Percentiles rank a stretch among this genome's conserved stretches.
phyloP scores from a whole-genome alignment of 495 filamentous ascomycete species.

The Podospora pseudoanserina region DNA sequence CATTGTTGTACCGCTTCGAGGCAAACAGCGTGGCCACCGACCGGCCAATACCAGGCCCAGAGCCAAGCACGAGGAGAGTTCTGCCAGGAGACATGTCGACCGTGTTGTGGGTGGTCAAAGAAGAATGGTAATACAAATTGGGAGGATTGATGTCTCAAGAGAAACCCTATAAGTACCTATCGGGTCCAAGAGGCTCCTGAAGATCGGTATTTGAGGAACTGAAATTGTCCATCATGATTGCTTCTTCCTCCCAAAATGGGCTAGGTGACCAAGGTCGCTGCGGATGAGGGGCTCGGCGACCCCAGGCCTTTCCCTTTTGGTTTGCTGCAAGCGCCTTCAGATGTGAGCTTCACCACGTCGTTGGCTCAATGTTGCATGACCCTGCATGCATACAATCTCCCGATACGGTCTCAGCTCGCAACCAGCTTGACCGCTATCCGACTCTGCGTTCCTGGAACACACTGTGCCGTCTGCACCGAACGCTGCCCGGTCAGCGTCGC shows the following conservation, averaged over 20 bases:
- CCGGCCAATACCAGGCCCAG: conserved; percentile 42
- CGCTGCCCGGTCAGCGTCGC: background rate
- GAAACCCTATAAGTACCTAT: background rate
- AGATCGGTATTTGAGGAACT: background rate
- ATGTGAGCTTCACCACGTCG: background rate
- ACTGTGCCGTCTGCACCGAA: background rate
- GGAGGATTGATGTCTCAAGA: background rate
- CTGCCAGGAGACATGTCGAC: background rate
- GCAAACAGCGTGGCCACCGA: conserved; percentile 37
- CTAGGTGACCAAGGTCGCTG: background rate
- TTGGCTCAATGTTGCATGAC: background rate
- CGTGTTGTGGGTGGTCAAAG: background rate
- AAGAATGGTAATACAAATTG: background rate
- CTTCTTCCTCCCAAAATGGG: background rate
- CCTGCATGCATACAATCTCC: background rate
- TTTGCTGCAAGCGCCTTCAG: background rate
- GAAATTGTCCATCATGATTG: background rate
- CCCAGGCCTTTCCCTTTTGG: background rate
- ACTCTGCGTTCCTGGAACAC: background rate
- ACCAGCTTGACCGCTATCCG: background rate
- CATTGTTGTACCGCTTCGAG: conserved; percentile 34
- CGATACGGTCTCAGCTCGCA: background rate
- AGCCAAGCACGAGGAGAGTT: conserved; percentile 37
- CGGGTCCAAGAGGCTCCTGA: background rate
- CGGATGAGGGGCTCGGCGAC: background rate